A percentile compares a stretch with the other conserved stretches of the same genome.
Conservation (phyloP, 2,329 filamentous ascomycete species). For the Stagonosporopsis chrysanthemi region DNA sequence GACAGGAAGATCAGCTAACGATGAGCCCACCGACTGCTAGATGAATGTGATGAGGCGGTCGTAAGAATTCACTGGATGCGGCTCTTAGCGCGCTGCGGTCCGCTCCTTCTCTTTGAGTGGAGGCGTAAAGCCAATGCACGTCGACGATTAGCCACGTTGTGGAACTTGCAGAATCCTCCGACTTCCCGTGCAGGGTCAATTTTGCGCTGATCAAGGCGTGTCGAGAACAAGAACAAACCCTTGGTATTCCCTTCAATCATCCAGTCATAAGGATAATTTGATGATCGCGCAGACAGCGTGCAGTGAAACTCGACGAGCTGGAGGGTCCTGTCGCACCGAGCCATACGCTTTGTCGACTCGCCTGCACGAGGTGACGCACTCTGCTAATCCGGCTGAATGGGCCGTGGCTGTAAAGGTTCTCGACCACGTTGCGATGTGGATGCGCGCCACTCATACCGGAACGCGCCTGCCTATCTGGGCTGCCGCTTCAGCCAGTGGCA, state of each 20-base stretch:
- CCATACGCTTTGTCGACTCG: not conserved
- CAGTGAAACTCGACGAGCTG: not conserved
- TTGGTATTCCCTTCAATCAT: too few relatives aligned
- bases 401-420: not conserved
- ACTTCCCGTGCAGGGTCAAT: not conserved
- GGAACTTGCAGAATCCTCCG: not conserved
- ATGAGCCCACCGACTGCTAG: too few relatives aligned
- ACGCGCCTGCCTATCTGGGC: conserved; percentile 3
- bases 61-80: conserved; percentile 1
- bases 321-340: not conserved
- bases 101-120: conserved; percentile 1
- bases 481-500: not conserved
- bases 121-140: not conserved
- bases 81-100: conserved; percentile 3
- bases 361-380: not conserved
- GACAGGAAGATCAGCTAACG: not conserved
- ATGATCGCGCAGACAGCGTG: not conserved
- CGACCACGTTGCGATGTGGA: not conserved
- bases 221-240: too few relatives aligned
- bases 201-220: not conserved
- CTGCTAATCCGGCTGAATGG: not conserved
- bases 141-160: not conserved
- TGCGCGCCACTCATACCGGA: not conserved
- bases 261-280: not conserved
- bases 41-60: too few relatives aligned